Evolutionary conservation across 2,329 filamentous ascomycete genomes (phyloP).

Genomic region (Fusarium nematophilum): DNA sequence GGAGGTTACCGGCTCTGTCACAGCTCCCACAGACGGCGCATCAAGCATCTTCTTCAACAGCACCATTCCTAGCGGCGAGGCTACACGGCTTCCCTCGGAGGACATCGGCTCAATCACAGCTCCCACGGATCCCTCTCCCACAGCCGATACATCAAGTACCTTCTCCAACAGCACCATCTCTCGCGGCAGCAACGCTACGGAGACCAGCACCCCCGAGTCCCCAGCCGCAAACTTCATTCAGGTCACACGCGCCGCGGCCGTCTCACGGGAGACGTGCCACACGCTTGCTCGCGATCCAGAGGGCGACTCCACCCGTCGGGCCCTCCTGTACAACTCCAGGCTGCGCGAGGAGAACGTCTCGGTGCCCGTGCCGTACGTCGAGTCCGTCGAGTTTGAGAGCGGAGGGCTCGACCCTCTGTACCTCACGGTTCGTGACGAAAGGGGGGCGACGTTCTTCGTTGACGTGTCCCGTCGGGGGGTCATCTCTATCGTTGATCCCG

Average conservation of each 20-base stretch:
- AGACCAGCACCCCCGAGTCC: constrained; percentile 25
- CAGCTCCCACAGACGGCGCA: no score
- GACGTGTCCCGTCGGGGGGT: constrained; percentile 50
- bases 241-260: constrained; percentile 45
- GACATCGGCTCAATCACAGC: constrained; percentile 22
- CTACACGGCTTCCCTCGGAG: background rate
- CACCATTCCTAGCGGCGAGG: no score
- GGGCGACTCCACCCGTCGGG: constrained; percentile 39
- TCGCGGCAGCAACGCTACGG: constrained; percentile 17
- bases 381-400: constrained; percentile 50
- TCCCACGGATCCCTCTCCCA: constrained; percentile 22
- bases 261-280: constrained; percentile 47
- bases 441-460: constrained; percentile 44
- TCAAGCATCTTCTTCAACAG: no score
- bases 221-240: constrained; percentile 49
- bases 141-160: constrained; percentile 2
- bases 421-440: constrained; percentile 47
- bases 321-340: constrained; percentile 47
- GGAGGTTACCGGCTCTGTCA: no score
- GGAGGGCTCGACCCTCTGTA: constrained; percentile 49
- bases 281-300: constrained; percentile 40
- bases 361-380: constrained; percentile 51
- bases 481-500: constrained; percentile 47
- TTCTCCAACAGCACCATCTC: constrained; percentile 19
- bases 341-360: constrained; percentile 45